These are phyloP conservation scores for Irpex rosettiformis DNA, from an alignment of 1,284 basidiomycete species.

Conservation along the genomic window DNA sequence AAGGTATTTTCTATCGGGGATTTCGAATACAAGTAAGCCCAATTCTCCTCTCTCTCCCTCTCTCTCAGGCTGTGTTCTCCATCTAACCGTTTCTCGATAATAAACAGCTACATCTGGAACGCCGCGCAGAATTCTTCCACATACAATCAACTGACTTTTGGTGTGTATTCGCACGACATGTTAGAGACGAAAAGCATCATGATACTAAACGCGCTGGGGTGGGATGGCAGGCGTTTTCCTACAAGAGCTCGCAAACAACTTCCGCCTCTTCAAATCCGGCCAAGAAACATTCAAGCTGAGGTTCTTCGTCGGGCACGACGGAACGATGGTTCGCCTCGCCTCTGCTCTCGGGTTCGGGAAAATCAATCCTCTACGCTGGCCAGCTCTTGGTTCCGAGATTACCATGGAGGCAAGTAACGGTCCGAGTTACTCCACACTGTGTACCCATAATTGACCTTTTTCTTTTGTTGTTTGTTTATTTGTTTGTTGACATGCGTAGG, in stretches of 20 bases:
- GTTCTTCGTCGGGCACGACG: constrained; percentile 50
- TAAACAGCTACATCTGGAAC: constrained; percentile 49
- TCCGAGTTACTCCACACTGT: too few species aligned
- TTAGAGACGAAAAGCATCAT: not conserved
- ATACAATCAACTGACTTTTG: constrained; percentile 47
- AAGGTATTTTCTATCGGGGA: constrained; percentile 42
- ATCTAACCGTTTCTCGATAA: too few species aligned
- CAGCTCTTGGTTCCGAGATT: constrained; percentile 49
- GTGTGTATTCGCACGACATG: constrained; percentile 23
- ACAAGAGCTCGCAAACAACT: constrained; percentile 31
- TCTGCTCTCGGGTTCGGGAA: constrained; percentile 42
- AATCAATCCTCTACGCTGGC: constrained; percentile 39
- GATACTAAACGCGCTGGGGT: not conserved
- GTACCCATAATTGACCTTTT: too few species aligned
- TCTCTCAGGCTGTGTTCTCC: too few species aligned
- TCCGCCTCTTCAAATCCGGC: constrained; percentile 30
- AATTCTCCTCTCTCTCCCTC: not conserved
- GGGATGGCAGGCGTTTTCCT: constrained; percentile 31
- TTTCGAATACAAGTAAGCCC: constrained; percentile 46
- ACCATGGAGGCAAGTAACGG: constrained; percentile 40
- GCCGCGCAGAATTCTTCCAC: constrained; percentile 38
- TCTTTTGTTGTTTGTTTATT: too few species aligned
- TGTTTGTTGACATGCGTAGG: constrained; percentile 28
- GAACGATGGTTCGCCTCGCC: constrained; percentile 47
- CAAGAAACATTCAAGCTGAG: constrained; percentile 35